Conservation (phyloP, 805 yeast genomes). For the Grigorovia transvaalensis region DNA sequence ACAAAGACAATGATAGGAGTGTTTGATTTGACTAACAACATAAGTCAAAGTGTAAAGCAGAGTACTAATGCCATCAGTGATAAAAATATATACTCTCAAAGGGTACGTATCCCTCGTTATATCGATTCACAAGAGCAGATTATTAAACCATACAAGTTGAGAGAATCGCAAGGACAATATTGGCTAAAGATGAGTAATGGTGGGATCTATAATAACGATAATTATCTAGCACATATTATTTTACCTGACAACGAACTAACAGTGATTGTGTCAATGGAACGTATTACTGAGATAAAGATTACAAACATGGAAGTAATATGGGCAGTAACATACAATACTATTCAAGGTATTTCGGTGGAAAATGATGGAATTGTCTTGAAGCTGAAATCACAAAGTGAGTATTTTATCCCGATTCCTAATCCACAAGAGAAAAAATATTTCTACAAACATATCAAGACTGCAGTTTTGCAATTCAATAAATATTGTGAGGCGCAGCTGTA, state of each 20-base stretch:
- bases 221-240: conserved; percentile 75
- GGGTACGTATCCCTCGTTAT: conserved; percentile 48
- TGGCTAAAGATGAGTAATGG: conserved; percentile 82
- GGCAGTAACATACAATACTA: conserved; percentile 54
- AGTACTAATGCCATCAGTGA: conserved; percentile 80
- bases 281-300: conserved; percentile 58
- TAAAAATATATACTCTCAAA: neutral
- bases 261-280: conserved; percentile 62
- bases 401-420: conserved; percentile 76
- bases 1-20: conserved; percentile 95
- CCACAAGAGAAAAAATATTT: conserved; percentile 49
- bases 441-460: conserved; percentile 64
- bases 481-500: conserved; percentile 39
- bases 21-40: conserved; percentile 83
- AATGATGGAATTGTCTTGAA: conserved; percentile 67
- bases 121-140: conserved; percentile 55
- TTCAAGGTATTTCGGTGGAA: conserved; percentile 66
- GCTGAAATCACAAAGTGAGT: conserved; percentile 47
- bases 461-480: conserved; percentile 73
- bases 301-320: conserved; percentile 55
- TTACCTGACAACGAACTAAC: conserved; percentile 73
- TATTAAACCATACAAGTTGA: conserved; percentile 60
- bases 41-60: conserved; percentile 87
- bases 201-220: conserved; percentile 62
- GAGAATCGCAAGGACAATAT: conserved; percentile 90